Evolutionary conservation across 2,329 filamentous ascomycete species (phyloP).

Genomic region (Talaromyces piceae): DNA sequence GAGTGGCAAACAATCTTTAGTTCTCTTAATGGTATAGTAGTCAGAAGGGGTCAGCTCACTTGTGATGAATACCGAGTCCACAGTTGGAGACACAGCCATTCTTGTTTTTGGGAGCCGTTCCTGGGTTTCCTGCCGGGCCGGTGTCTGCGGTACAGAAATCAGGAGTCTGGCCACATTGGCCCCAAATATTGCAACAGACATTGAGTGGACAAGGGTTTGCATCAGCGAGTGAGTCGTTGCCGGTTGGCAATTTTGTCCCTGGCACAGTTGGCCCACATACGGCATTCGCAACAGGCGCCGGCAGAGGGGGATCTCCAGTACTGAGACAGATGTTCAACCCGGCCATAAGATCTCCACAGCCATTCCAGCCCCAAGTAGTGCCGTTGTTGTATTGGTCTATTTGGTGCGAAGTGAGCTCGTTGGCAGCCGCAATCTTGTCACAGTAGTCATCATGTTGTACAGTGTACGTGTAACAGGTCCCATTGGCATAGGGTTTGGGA

Average conservation of each 20-base stretch:
- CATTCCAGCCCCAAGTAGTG: constrained; percentile 37
- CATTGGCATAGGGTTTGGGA: not conserved
- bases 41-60: not conserved
- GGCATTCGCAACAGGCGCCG: constrained; percentile 24
- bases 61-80: constrained; percentile 28
- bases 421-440: not conserved
- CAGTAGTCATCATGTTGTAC: not conserved
- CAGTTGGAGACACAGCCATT: constrained; percentile 39
- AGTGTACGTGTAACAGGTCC: not conserved
- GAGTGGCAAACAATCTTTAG: not conserved
- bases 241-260: constrained; percentile 18
- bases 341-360: constrained; percentile 24
- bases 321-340: constrained; percentile 30
- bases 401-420: not conserved
- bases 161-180: constrained; percentile 36
- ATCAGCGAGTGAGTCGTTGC: constrained; percentile 1
- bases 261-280: constrained; percentile 37
- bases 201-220: constrained; percentile 39
- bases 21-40: not conserved
- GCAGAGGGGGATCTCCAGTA: constrained; percentile 28
- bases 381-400: constrained; percentile 20
- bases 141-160: constrained; percentile 33
- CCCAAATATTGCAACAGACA: constrained; percentile 36
- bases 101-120: constrained; percentile 24
- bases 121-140: constrained; percentile 25